Evolutionary conservation across 2,329 filamentous ascomycete genomes (phyloP), one percentile per base, ranked within the genome.

Genomic region (Penicillium hordei): DNA sequence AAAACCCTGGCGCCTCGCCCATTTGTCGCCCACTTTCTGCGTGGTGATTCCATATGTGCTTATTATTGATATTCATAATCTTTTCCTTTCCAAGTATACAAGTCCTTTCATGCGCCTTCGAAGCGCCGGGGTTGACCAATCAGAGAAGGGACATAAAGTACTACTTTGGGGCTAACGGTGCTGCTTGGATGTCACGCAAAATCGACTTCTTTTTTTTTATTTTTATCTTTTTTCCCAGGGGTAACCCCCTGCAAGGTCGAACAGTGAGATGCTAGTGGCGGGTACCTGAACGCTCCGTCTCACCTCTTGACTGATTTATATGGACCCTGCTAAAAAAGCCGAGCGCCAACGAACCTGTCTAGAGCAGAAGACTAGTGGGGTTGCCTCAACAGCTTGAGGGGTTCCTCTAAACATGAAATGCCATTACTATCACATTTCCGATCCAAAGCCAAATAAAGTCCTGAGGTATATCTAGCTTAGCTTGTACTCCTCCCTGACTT

Each of bases 51-150:
- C 9, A 27, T 44, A 6, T 31, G 8, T 52, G 17, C 29, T 46
- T 33, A 34, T 27, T 31, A 23, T 12, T 13, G 51, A 48, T 54
- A n/a, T n/a, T 45, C 17, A 13, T 43, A 19, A 19, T 52, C 49
- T 40, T 38, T 38, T 13, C 17, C 23, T 17, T 19, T 31, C 21
- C 31, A 49, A 27, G 33, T 17, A 27, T 31, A 33, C 31, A 49
- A 19, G 48, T 21, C 34, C 50, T 36, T 27, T 21, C 17, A 25
- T 46, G 39, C 49, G 5, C 8, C 36, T 31, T 52, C 40, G 50
- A 52, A 52, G 50, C 50, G 50, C 50, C 50, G 21, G 31, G 40
- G 40, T 45, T 1, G 15, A 25, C 49, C 12, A 52, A 52, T 52
- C 21, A 52, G 17, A 25, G 12, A 9, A 7, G 9, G 5, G 7